Evolutionary conservation across 805 yeast genomes (phyloP).

Genomic region (Saccharomycopsis amapae): DNA sequence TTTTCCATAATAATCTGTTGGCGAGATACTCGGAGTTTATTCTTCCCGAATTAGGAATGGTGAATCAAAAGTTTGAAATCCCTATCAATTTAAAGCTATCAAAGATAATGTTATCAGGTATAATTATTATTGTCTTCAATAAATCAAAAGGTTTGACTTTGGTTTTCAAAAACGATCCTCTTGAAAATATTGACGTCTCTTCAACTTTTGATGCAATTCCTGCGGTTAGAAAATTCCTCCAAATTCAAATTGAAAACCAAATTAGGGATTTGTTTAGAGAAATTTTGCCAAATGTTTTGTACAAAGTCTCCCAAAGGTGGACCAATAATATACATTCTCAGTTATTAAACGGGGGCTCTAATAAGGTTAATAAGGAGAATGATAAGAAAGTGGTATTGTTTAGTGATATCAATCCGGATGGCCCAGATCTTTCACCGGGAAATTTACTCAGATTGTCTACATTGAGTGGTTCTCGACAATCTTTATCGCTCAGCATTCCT

Average conservation of each 20-base stretch:
- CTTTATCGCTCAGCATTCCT: conserved; percentile 65
- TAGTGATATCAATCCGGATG: conserved; percentile 47
- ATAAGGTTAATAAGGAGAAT: conserved; percentile 14
- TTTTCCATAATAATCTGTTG: conserved; percentile 37
- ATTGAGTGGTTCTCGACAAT: conserved; percentile 67
- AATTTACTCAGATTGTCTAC: conserved; percentile 61
- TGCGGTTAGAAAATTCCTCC: conserved; percentile 76
- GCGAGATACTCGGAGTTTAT: conserved; percentile 45
- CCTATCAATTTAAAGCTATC: conserved; percentile 73
- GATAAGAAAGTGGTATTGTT: conserved; percentile 36
- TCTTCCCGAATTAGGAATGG: conserved; percentile 58
- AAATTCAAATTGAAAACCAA: conserved; percentile 74
- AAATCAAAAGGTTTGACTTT: conserved; percentile 77
- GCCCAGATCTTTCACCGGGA: conserved; percentile 58
- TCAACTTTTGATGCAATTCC: conserved; percentile 84
- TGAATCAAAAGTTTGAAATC: conserved; percentile 62
- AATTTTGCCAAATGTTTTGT: conserved; percentile 73
- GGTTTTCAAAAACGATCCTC: conserved; percentile 84
- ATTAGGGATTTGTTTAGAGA: conserved; percentile 77
- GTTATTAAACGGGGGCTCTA: conserved; percentile 11
- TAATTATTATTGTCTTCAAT: conserved; percentile 76
- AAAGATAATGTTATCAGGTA: conserved; percentile 66
- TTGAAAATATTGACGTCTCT: conserved; percentile 72
- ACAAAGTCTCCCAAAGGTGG: conserved; percentile 66
- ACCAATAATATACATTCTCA: conserved; percentile 30